These are phyloP conservation scores for Neonectria sp. DNA, from an alignment of 2,329 filamentous ascomycete species.

Conservation along the genomic window DNA sequence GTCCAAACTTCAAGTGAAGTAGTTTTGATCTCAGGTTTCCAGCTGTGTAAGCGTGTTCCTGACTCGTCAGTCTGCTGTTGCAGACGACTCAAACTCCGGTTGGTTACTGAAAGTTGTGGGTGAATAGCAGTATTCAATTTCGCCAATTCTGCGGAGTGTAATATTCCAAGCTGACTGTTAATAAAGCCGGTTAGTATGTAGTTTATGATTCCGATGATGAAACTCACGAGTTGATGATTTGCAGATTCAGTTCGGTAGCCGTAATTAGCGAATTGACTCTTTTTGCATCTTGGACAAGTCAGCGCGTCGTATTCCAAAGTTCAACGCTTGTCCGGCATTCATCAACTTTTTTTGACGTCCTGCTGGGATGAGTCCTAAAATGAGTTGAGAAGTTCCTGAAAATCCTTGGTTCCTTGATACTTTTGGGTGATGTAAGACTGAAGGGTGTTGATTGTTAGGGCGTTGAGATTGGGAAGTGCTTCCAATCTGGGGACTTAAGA, in stretches of 20 bases:
- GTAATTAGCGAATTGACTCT: slow-evolving; percentile 4
- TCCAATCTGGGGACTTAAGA: neutral
- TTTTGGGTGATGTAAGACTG: slow-evolving; percentile 5
- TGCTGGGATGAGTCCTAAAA: neutral
- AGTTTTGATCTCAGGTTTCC: neutral
- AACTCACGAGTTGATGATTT: slow-evolving; percentile 18
- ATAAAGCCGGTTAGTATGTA: no score
- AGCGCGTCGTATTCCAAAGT: slow-evolving; percentile 4
- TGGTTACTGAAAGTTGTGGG: neutral
- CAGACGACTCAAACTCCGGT: neutral
- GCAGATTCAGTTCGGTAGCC: slow-evolving; percentile 9
- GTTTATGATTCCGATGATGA: neutral
- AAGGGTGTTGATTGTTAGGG: slow-evolving; percentile 1
- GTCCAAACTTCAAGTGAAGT: neutral
- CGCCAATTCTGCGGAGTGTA: neutral
- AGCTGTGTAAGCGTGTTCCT: neutral
- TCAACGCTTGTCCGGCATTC: slow-evolving; percentile 3
- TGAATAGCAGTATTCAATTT: neutral
- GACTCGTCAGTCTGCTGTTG: neutral
- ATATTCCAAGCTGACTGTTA: slow-evolving; percentile 8
- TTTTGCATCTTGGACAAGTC: slow-evolving; percentile 8
- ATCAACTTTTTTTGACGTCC: slow-evolving; percentile 6
- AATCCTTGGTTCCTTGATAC: neutral
- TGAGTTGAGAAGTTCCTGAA: slow-evolving; percentile 4
- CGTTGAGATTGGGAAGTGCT: slow-evolving; percentile 1